A percentile compares a stretch with the other conserved stretches of the same genome.
Evolutionary conservation across 306 rosid species (phyloP).

Genomic region (Rubus idaeus): DNA sequence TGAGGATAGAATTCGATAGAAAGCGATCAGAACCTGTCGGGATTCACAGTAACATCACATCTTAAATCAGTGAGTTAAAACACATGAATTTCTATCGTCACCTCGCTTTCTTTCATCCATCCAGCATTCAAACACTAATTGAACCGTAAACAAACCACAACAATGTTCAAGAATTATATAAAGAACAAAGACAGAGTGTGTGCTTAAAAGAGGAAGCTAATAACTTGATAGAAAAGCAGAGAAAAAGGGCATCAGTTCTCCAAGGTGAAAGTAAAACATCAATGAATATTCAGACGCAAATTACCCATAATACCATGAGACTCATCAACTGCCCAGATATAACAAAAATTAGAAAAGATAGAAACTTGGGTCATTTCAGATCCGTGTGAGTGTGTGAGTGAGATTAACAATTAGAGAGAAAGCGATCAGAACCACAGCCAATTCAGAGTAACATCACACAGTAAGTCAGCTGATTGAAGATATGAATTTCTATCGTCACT

Average conservation of each 20-base stretch:
- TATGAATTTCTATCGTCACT: not conserved
- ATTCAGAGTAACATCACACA: slow-evolving; percentile 6
- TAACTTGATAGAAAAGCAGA: not conserved
- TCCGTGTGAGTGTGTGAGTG: no score
- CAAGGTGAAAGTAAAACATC: slow-evolving; percentile 10
- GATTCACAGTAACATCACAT: slow-evolving; percentile 72
- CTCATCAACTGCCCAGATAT: not conserved
- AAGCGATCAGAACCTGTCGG: slow-evolving; percentile 97
- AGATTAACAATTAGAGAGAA: not conserved
- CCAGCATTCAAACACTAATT: not conserved
- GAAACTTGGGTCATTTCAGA: not conserved
- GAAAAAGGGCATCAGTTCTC: slow-evolving; percentile 4
- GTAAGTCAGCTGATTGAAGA: slow-evolving; percentile 9
- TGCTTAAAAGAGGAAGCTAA: not conserved
- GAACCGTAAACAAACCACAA: not conserved
- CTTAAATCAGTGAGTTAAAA: slow-evolving; percentile 75
- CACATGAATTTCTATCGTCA: slow-evolving; percentile 72
- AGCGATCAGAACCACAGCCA: slow-evolving; percentile 17
- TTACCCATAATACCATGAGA: slow-evolving; percentile 7
- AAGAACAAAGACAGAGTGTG: not conserved
- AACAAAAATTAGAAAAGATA: not conserved
- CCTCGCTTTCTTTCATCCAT: slow-evolving; percentile 36
- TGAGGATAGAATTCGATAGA: not conserved
- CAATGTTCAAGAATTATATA: not conserved
- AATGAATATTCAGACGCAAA: not conserved